Percentiles rank a stretch among this genome's conserved stretches.
Conservation (phyloP, 169 alveolate species). For the Plasmodium berghei region DNA sequence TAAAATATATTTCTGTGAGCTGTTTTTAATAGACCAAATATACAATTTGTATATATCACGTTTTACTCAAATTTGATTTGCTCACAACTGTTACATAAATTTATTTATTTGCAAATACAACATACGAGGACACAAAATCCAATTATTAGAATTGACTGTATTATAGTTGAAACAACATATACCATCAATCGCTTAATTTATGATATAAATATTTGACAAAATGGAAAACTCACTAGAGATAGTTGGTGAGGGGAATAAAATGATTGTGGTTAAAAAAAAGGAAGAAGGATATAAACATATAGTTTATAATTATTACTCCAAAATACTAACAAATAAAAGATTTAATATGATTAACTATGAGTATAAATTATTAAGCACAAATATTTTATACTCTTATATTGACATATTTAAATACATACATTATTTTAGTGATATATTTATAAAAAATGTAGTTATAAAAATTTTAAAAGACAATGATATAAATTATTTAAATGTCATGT, state of each 20-base stretch:
- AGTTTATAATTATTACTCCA: background rate
- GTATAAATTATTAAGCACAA: background rate
- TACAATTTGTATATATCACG: too few species aligned
- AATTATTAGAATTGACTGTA: background rate
- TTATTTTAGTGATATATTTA: slow-evolving; percentile 50
- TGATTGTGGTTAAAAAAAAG: slow-evolving; percentile 45
- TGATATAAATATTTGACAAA: background rate
- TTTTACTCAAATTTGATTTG: too few species aligned
- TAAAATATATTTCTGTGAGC: too few species aligned
- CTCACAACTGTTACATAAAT: too few species aligned
- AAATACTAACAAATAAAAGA: background rate
- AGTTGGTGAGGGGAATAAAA: slow-evolving; percentile 64
- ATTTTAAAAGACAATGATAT: slow-evolving; percentile 36
- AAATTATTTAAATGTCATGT: slow-evolving; percentile 14
- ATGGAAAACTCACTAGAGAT: slow-evolving; percentile 43
- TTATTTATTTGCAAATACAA: too few species aligned
- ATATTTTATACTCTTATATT: slow-evolving; percentile 7
- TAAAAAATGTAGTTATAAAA: slow-evolving; percentile 65
- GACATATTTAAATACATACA: slow-evolving; percentile 38
- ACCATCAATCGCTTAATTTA: background rate
- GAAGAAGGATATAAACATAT: slow-evolving; percentile 7
- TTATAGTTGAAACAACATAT: background rate
- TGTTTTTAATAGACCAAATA: too few species aligned
- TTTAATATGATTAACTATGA: background rate
- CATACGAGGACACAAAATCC: too few species aligned